Evolutionary conservation across 495 filamentous ascomycete species (phyloP).

Genomic region (Trichocladium antarcticum): DNA sequence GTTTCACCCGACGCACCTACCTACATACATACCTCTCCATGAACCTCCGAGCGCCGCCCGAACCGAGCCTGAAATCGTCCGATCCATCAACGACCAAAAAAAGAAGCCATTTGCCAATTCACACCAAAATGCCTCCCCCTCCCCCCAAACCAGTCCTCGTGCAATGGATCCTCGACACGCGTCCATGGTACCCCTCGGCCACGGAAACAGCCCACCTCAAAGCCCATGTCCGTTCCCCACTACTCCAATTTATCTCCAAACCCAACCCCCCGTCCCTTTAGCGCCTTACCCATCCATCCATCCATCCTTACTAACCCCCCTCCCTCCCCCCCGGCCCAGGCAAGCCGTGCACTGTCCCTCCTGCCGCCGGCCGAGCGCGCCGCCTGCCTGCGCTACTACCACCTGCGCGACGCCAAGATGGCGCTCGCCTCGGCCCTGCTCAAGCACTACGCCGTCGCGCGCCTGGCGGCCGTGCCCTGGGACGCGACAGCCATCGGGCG

Average conservation of each 20-base stretch:
- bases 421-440: slow-evolving; percentile 63
- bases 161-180: slow-evolving; percentile 41
- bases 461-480: slow-evolving; percentile 51
- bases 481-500: slow-evolving; percentile 39
- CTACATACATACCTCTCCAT: no score
- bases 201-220: slow-evolving; percentile 31
- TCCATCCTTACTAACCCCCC: background rate
- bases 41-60: background rate
- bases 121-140: slow-evolving; percentile 3
- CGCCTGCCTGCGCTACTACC: slow-evolving; percentile 46
- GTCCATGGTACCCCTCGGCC: slow-evolving; percentile 33
- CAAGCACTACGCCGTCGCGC: slow-evolving; percentile 62
- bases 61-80: background rate
- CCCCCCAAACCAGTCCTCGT: slow-evolving; percentile 17
- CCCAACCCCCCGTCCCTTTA: background rate
- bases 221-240: slow-evolving; percentile 25
- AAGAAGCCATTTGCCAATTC: background rate
- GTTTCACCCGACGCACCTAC: background rate
- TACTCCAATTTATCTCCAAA: background rate
- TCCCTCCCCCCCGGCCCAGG: slow-evolving; percentile 25
- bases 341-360: slow-evolving; percentile 45
- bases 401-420: slow-evolving; percentile 55
- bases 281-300: background rate
- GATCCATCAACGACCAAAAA: background rate
- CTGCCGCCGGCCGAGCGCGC: slow-evolving; percentile 42